Conservation (phyloP, 306 rosid genomes). For the Quillaja saponaria region DNA sequence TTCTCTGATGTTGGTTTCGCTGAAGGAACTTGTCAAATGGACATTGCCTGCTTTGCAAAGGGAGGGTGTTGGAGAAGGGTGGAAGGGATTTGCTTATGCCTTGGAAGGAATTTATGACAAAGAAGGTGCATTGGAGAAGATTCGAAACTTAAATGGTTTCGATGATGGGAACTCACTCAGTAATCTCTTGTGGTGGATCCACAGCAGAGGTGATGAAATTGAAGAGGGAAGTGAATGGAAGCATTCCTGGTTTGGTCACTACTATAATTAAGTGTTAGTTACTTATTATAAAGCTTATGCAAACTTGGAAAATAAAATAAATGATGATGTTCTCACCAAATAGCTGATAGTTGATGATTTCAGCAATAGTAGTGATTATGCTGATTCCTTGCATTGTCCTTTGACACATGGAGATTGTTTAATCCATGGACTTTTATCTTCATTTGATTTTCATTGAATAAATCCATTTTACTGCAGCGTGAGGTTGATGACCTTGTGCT, state of each 20-base stretch:
- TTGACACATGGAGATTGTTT: no score
- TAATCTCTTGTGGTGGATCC: conserved; percentile 89
- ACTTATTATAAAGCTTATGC: no score
- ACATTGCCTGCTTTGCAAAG: conserved; percentile 62
- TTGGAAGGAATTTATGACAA: conserved; percentile 63
- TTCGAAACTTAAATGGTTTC: conserved; percentile 47
- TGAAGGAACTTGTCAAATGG: conserved; percentile 77
- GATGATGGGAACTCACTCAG: conserved; percentile 79
- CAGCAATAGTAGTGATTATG: no score
- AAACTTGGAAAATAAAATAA: no score
- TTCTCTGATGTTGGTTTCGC: conserved; percentile 60
- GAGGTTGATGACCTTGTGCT: no score
- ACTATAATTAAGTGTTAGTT: conserved; percentile 3
- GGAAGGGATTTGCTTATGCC: conserved; percentile 80
- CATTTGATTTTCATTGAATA: no score
- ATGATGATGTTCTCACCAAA: no score
- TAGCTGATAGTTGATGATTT: no score
- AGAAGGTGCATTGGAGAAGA: conserved; percentile 50
- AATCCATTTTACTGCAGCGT: no score
- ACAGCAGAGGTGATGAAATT: conserved; percentile 50
- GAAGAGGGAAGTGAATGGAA: conserved; percentile 17
- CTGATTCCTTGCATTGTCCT: no score
- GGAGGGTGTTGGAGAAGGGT: conserved; percentile 79
- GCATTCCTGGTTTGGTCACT: conserved; percentile 43
- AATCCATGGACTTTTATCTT: no score